These are phyloP conservation scores for Dentipellis fragilis DNA, from an alignment of 768 basidiomycete genomes.

Conservation along the genomic window DNA sequence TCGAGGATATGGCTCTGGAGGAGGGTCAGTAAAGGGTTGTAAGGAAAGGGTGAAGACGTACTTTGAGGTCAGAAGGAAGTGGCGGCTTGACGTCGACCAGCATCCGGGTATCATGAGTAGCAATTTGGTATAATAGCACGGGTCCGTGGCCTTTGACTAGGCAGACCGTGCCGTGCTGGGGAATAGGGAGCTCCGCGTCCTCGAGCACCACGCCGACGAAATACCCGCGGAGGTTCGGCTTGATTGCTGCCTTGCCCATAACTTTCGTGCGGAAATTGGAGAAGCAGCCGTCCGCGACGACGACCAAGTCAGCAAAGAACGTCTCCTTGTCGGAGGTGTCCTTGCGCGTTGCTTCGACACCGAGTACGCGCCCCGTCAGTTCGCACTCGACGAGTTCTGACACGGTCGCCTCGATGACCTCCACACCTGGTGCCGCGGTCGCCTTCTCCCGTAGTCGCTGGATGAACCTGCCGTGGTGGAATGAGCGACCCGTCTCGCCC, in stretches of 20 bases:
- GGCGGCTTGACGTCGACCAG: conserved; percentile 84
- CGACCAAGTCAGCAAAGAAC: conserved; percentile 66
- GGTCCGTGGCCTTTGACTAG: conserved; percentile 78
- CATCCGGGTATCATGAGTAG: conserved; percentile 81
- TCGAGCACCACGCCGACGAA: conserved; percentile 84
- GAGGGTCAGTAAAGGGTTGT: not conserved
- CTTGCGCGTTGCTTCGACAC: conserved; percentile 49
- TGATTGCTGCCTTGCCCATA: conserved; percentile 39
- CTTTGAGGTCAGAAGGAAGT: conserved; percentile 75
- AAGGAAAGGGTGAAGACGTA: conserved; percentile 17
- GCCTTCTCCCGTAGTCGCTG: conserved; percentile 67
- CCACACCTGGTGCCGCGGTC: conserved; percentile 48
- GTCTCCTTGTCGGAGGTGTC: conserved; percentile 33
- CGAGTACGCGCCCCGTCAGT: conserved; percentile 43
- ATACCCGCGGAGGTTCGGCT: conserved; percentile 55
- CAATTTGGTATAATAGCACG: conserved; percentile 90
- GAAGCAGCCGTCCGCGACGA: conserved; percentile 92
- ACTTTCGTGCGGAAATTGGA: conserved; percentile 78
- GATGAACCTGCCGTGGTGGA: conserved; percentile 92
- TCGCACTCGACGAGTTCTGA: conserved; percentile 61
- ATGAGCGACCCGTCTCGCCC: conserved; percentile 64
- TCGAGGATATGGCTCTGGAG: conserved; percentile 55
- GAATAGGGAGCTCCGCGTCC: conserved; percentile 62
- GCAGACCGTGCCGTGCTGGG: conserved; percentile 74
- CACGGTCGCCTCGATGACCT: conserved; percentile 79